phyloP scores from a whole-genome alignment of 768 basidiomycete genomes.

The Leccinellum albellum region DNA sequence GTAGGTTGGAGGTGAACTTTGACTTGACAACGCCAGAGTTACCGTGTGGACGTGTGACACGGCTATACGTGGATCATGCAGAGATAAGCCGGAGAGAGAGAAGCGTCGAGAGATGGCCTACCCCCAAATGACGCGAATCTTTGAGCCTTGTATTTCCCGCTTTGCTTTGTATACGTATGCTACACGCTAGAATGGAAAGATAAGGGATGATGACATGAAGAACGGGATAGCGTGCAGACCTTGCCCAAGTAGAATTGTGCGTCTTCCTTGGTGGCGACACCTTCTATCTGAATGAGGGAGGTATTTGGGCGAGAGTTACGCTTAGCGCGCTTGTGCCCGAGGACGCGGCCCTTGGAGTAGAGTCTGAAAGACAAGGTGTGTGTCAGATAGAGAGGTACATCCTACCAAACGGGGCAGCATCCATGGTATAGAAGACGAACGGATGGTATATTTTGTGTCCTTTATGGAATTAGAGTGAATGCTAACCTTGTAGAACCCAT shows the following conservation, averaged over 20 bases:
- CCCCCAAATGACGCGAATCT: conserved; percentile 99
- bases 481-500: conserved; percentile 83
- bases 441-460: background rate
- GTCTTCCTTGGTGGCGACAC: conserved; percentile 88
- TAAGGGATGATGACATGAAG: background rate
- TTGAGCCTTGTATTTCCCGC: conserved; percentile 89
- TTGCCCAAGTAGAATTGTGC: conserved; percentile 99
- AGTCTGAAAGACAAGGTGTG: conserved; percentile 51
- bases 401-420: conserved; percentile 10
- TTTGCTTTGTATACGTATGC: conserved; percentile 99
- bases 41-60: conserved; percentile 91
- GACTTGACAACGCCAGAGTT: conserved; percentile 94
- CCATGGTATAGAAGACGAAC: conserved; percentile 7
- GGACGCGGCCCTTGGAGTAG: conserved; percentile 93
- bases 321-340: conserved; percentile 98
- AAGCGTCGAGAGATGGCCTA: conserved; percentile 36
- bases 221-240: conserved; percentile 45
- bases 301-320: conserved; percentile 96
- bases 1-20: conserved; percentile 94
- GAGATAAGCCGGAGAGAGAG: background rate
- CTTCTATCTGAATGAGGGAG: conserved; percentile 95
- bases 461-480: background rate
- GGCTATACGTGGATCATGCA: conserved; percentile 41
- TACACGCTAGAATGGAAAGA: conserved; percentile 58
- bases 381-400: conserved; percentile 11